Evolutionary conservation across 352 stramenopile species (phyloP).

Genomic region (Phytophthora melonis): DNA sequence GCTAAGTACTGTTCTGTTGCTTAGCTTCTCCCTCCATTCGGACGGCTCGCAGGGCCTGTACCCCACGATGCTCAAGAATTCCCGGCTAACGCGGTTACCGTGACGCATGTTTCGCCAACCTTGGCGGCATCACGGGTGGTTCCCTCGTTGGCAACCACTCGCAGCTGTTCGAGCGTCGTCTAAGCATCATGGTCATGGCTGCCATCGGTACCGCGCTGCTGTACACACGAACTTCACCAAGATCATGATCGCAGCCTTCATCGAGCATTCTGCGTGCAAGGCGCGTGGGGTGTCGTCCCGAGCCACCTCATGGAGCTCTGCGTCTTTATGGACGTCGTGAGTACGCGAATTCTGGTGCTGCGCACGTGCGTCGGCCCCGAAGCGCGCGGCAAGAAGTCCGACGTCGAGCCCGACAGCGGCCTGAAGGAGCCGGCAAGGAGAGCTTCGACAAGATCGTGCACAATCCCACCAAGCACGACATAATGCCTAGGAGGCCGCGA

Average conservation of each 20-base stretch:
- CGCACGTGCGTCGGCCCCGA: conserved; percentile 51
- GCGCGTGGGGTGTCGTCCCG: conserved; percentile 58
- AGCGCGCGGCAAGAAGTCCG: conserved; percentile 55
- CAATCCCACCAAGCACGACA: conserved; percentile 32
- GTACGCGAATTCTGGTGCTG: conserved; percentile 53
- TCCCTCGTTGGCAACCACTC: conserved; percentile 61
- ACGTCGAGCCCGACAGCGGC: conserved; percentile 44
- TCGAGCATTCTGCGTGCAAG: conserved; percentile 61
- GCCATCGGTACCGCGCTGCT: conserved; percentile 39
- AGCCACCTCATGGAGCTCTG: conserved; percentile 64
- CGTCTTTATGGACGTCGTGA: conserved; percentile 55
- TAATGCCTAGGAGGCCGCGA: conserved; percentile 27
- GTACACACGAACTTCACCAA: conserved; percentile 42
- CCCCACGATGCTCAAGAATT: conserved; percentile 67
- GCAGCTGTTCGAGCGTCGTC: conserved; percentile 49
- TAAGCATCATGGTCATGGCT: conserved; percentile 49
- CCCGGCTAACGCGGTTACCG: conserved; percentile 48
- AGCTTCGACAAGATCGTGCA: conserved; percentile 51
- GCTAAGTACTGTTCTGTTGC: conserved; percentile 15
- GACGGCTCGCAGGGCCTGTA: conserved; percentile 60
- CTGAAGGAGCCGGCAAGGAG: conserved; percentile 38
- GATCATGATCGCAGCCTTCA: conserved; percentile 49
- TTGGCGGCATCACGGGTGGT: conserved; percentile 50
- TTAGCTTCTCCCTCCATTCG: conserved; percentile 32
- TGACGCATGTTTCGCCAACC: conserved; percentile 56